Base-by-base conservation (phyloP, 768 basidiomycete species). In the Gloeophyllum trabeum region DNA sequence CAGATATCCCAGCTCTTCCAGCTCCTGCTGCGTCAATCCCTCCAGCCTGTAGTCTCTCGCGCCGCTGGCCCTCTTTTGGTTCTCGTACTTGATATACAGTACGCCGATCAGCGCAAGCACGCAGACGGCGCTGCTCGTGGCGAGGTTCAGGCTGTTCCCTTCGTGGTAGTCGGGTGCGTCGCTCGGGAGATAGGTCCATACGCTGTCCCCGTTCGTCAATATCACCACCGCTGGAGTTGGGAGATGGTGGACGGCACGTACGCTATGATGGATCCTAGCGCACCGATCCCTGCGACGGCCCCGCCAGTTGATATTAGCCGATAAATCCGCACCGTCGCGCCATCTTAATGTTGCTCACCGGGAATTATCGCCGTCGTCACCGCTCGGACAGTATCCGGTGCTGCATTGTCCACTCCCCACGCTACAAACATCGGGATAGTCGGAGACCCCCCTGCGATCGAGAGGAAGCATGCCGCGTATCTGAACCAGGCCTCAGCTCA, bases 361-460 rank as follows among this genome's bases (percentile, higher is more conserved):
- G 69, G 63, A 36, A 73, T 64, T 5, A 67, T 51, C 3, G 65
- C 70, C 18, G 66, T 66, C 1, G 61, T 61, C 12, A 71, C 64
- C 2, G 69, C 69, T 36, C 64, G 57, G 42, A 71, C 61, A 6
- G 71, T 73, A 46, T 71, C 68, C 2, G 70, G 71, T 1, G 68
- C 65, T 2, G 70, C 65, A 44, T 73, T 73, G 44, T 70, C 69
- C 16, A 66, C 64, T n/a, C 56, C 69, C 71, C 71, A 71, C 4
- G 66, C 58, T 19, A 71, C 51, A 34, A 64, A 56, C 56, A 70
- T 50, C 4, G 70, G 70, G 1, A 61, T 69, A 35, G 57, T 54
- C 5, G 64, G 57, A 25, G 59, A 59, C 4, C 60, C 63, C 1
- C 68, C 69, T 21, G 61, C 56, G 19, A 70, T 48, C 2, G 57